Evolutionary conservation across 805 yeast species (phyloP).

Genomic region (Candida schatavii): DNA sequence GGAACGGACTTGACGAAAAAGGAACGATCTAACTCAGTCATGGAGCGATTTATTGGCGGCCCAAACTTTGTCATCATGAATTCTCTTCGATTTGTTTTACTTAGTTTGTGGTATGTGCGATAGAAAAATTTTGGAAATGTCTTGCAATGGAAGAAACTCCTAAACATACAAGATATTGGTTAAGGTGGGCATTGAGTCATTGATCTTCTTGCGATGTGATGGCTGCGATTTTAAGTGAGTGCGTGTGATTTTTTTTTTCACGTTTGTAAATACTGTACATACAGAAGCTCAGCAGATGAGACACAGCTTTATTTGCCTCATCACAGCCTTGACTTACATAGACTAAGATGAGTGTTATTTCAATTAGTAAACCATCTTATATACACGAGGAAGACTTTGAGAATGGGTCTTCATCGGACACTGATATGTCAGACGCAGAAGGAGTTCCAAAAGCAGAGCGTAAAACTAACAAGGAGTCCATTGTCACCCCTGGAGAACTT

Average conservation of each 20-base stretch:
- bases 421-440: constrained; percentile 40
- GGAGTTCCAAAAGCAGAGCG: constrained; percentile 3
- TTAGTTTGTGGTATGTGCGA: constrained; percentile 14
- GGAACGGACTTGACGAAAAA: constrained; percentile 58
- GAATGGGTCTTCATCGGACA: constrained; percentile 30
- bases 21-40: constrained; percentile 64
- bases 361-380: constrained; percentile 31
- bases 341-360: constrained; percentile 28
- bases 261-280: no score
- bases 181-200: no score
- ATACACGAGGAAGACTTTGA: constrained; percentile 1
- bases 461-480: constrained; percentile 11
- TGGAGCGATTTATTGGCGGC: constrained; percentile 70
- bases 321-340: no score
- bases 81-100: constrained; percentile 24
- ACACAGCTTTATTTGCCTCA: no score
- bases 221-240: not conserved
- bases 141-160: not conserved
- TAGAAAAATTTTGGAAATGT: not conserved
- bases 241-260: no score
- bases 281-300: no score
- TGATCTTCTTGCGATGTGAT: no score
- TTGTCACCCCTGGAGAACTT: constrained; percentile 94
- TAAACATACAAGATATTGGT: not conserved
- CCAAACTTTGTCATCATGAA: constrained; percentile 28